A percentile compares a stretch with the other conserved stretches of the same genome.
phyloP scores from a whole-genome alignment of 1,139 yeast species.

The Pichia norvegensis region DNA sequence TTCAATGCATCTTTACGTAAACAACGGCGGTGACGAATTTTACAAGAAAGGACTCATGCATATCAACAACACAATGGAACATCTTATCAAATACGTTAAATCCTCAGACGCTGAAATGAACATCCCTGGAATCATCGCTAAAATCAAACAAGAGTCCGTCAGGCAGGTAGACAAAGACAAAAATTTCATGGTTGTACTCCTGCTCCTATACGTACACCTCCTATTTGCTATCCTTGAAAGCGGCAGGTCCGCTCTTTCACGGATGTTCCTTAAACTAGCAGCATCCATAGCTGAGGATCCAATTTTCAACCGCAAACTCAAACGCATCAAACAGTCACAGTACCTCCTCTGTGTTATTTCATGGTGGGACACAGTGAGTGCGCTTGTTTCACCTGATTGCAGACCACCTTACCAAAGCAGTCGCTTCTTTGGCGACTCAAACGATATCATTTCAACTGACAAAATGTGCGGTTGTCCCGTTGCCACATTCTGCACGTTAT shows the following conservation, averaged over 20 bases:
- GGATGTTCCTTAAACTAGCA: conserved; percentile 42
- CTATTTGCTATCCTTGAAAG: conserved; percentile 44
- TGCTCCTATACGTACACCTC: conserved; percentile 44
- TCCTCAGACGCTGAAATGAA: conserved; percentile 11
- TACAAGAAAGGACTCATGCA: conserved; percentile 44
- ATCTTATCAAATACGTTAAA: conserved; percentile 32
- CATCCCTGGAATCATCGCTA: conserved; percentile 29
- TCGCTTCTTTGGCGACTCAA: conserved; percentile 41
- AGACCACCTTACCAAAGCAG: conserved; percentile 44
- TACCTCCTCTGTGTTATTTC: conserved; percentile 40
- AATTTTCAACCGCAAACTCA: conserved; percentile 29
- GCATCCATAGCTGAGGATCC: conserved; percentile 40
- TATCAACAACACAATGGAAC: conserved; percentile 46
- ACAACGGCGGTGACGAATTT: conserved; percentile 42
- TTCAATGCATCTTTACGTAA: conserved; percentile 46
- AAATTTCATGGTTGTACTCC: conserved; percentile 42
- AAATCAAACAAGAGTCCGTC: conserved; percentile 29
- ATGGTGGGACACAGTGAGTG: conserved; percentile 50
- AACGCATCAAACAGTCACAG: conserved; percentile 40
- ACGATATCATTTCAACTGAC: conserved; percentile 37
- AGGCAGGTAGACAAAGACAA: conserved; percentile 27
- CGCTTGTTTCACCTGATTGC: conserved; percentile 48
- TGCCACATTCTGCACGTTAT: conserved; percentile 39
- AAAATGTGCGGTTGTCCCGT: conserved; percentile 54
- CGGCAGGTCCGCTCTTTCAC: conserved; percentile 42